phyloP scores from a whole-genome alignment of 495 filamentous ascomycete genomes.

The Xylaria cubensis region DNA sequence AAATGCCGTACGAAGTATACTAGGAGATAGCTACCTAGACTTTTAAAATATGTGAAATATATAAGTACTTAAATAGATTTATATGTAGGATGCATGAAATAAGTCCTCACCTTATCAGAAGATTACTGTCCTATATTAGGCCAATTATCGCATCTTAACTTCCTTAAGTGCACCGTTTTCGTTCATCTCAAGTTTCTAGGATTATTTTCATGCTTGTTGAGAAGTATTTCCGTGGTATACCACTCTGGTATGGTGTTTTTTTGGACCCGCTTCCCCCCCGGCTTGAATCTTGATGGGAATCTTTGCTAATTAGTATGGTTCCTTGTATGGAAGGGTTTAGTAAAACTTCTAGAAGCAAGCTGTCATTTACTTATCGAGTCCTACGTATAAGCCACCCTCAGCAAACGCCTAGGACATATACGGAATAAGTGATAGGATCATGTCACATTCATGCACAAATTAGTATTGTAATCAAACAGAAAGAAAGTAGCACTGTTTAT shows the following conservation, averaged over 20 bases:
- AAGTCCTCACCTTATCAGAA: background rate
- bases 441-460: background rate
- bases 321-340: slow-evolving; percentile 17
- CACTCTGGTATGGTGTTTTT: background rate
- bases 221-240: background rate
- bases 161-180: background rate
- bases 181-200: background rate
- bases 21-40: too few relatives aligned
- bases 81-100: too few relatives aligned
- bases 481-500: background rate
- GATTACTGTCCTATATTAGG: background rate
- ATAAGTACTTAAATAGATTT: too few relatives aligned
- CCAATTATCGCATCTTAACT: background rate
- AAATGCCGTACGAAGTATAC: background rate
- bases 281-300: slow-evolving; percentile 17
- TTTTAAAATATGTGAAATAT: too few relatives aligned
- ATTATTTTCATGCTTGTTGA: background rate
- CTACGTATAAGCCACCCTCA: slow-evolving; percentile 5
- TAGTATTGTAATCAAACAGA: background rate
- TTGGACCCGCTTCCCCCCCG: background rate
- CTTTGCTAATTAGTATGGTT: slow-evolving; percentile 17
- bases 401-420: background rate
- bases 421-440: background rate
- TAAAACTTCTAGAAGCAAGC: slow-evolving; percentile 22
- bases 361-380: slow-evolving; percentile 16